A percentile compares a stretch with the other conserved stretches of the same genome.
These are phyloP conservation scores for Globisporangium middletonii DNA, from an alignment of 352 stramenopile genomes.

Conservation along the genomic window DNA sequence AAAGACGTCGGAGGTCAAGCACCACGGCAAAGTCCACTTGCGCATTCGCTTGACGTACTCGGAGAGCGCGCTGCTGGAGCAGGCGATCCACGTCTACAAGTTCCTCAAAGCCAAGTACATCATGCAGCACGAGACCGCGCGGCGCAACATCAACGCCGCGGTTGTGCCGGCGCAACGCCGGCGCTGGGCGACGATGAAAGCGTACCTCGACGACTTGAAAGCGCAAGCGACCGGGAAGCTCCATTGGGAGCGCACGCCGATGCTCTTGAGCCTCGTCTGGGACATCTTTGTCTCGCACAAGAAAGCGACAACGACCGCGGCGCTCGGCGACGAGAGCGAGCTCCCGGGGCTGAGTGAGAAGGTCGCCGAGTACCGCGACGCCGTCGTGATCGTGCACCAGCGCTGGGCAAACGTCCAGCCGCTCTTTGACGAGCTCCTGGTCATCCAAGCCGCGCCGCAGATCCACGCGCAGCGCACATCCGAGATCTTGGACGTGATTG, in stretches of 20 bases:
- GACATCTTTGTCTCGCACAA: conserved; percentile 55
- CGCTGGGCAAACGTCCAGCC: conserved; percentile 68
- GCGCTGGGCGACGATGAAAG: conserved; percentile 53
- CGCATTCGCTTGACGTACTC: conserved; percentile 45
- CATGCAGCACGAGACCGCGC: conserved; percentile 43
- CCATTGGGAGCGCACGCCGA: conserved; percentile 58
- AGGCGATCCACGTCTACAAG: conserved; percentile 61
- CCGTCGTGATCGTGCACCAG: conserved; percentile 53
- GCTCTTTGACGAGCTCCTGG: conserved; percentile 48
- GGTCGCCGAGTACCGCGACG: conserved; percentile 33
- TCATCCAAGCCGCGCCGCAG: conserved; percentile 36
- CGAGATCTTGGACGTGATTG: conserved; percentile 35
- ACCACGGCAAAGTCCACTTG: conserved; percentile 38
- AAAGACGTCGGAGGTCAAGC: neutral
- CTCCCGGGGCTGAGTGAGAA: conserved; percentile 28
- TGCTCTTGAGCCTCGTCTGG: conserved; percentile 62
- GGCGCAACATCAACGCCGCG: conserved; percentile 46
- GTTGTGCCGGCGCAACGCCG: conserved; percentile 57
- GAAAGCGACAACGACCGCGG: conserved; percentile 10
- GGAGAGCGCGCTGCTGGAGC: conserved; percentile 53
- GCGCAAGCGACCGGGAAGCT: conserved; percentile 38
- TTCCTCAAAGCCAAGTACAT: conserved; percentile 58
- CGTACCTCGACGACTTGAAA: conserved; percentile 49
- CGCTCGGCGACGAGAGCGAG: neutral
- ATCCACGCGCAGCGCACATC: conserved; percentile 56